These are phyloP conservation scores for Leptographium procerum DNA, from an alignment of 2,329 filamentous ascomycete genomes.

Conservation along the genomic window DNA sequence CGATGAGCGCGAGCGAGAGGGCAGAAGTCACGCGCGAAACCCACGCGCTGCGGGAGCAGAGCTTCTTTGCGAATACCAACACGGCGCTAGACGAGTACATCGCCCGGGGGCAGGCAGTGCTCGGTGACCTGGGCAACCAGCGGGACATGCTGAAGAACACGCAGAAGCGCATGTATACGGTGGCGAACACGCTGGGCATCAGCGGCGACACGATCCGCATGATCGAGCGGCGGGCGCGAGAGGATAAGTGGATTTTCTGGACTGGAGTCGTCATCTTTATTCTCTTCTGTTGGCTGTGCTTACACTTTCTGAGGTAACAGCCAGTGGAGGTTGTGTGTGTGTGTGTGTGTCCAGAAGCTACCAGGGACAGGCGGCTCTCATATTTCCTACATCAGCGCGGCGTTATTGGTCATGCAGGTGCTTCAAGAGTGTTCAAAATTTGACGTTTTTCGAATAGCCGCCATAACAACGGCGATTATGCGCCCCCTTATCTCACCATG, in stretches of 20 bases:
- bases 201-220: conserved; percentile 94
- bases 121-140: conserved; percentile 81
- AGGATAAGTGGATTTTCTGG: conserved; percentile 98
- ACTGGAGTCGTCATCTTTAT: conserved; percentile 79
- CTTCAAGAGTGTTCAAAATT: neutral
- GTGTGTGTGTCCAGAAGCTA: too few species aligned
- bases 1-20: conserved; percentile 27
- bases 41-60: conserved; percentile 81
- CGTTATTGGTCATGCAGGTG: conserved; percentile 4
- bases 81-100: conserved; percentile 87
- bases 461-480: neutral
- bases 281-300: conserved; percentile 78
- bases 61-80: conserved; percentile 74
- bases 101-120: conserved; percentile 77
- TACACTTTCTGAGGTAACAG: conserved; percentile 66
- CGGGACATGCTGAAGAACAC: conserved; percentile 92
- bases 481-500: neutral
- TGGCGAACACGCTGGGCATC: conserved; percentile 86
- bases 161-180: conserved; percentile 79
- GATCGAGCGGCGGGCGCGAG: conserved; percentile 80
- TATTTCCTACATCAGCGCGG: conserved; percentile 9
- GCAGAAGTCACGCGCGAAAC: conserved; percentile 46
- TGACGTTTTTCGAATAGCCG: neutral
- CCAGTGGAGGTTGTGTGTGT: neutral
- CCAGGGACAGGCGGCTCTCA: neutral